Evolutionary conservation across 257 asterid genomes (phyloP).

Genomic region (Nicotiana undulata): DNA sequence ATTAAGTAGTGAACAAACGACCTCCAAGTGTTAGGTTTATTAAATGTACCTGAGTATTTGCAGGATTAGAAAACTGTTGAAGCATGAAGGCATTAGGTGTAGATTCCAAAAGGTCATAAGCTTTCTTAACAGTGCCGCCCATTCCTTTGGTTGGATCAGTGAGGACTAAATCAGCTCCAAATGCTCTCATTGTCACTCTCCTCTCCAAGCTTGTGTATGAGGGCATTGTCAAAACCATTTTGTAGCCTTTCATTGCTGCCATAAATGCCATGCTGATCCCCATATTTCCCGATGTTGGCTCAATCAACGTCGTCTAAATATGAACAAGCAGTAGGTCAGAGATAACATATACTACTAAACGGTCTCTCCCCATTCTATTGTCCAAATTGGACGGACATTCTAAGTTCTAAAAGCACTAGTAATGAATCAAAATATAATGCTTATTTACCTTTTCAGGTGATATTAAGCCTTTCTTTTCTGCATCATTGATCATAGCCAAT

Average conservation of each 20-base stretch:
- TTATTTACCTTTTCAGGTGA: constrained; percentile 66
- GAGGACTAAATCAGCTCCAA: constrained; percentile 85
- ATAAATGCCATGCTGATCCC: constrained; percentile 97
- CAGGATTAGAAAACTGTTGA: constrained; percentile 93
- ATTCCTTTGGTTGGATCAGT: constrained; percentile 92
- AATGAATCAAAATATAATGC: neutral
- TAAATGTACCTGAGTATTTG: constrained; percentile 39
- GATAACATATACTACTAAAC: neutral
- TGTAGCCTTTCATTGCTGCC: constrained; percentile 97
- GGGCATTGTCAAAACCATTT: constrained; percentile 97
- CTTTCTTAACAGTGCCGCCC: constrained; percentile 96
- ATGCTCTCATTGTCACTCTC: constrained; percentile 87
- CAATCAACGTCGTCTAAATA: constrained; percentile 74
- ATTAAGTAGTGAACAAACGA: too few species aligned
- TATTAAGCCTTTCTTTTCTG: constrained; percentile 80
- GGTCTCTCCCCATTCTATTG: neutral
- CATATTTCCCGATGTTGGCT: constrained; percentile 98
- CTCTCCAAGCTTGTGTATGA: constrained; percentile 95
- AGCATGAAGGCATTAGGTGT: constrained; percentile 84
- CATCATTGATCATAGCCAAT: constrained; percentile 75
- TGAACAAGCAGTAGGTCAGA: neutral
- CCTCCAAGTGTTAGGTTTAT: neutral
- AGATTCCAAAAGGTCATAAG: constrained; percentile 66
- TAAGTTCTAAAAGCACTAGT: neutral
- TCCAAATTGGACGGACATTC: neutral